A percentile compares a stretch with the other conserved stretches of the same genome.
phyloP scores from a whole-genome alignment of 2,329 filamentous ascomycete species.

The Cladobotryum protrusum region DNA sequence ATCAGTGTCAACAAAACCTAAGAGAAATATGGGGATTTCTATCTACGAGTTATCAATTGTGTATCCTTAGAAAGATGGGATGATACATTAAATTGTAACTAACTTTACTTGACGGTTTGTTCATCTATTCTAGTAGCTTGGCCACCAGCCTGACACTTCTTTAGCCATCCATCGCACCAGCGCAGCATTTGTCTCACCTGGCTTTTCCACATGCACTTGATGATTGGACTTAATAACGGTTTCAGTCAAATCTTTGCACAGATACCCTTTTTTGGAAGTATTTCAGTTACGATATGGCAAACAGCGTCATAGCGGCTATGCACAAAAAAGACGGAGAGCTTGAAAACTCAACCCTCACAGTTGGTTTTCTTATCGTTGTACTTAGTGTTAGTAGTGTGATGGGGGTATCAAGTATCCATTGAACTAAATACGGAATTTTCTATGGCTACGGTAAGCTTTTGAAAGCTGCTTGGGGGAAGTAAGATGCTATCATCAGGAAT shows the following conservation, averaged over 20 bases:
- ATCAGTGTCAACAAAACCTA: too few relatives aligned
- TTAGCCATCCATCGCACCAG: slow-evolving; percentile 18
- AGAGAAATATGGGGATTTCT: too few relatives aligned
- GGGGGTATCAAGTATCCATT: slow-evolving; percentile 27
- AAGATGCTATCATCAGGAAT: neutral
- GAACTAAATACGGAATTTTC: slow-evolving; percentile 32
- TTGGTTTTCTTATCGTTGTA: slow-evolving; percentile 25
- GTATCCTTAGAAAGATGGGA: too few relatives aligned
- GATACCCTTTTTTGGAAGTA: slow-evolving; percentile 25
- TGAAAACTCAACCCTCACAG: slow-evolving; percentile 25
- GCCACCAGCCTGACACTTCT: slow-evolving; percentile 13
- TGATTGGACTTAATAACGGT: slow-evolving; percentile 24
- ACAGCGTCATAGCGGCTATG: slow-evolving; percentile 33
- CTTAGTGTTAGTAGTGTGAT: slow-evolving; percentile 34
- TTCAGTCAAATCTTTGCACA: slow-evolving; percentile 33
- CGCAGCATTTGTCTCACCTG: slow-evolving; percentile 18
- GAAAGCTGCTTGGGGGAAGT: slow-evolving; percentile 13
- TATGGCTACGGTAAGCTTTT: slow-evolving; percentile 24
- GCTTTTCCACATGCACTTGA: slow-evolving; percentile 17
- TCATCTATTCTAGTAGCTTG: neutral
- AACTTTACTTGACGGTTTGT: too few relatives aligned
- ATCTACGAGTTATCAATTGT: too few relatives aligned
- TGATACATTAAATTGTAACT: too few relatives aligned
- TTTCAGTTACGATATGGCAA: slow-evolving; percentile 28
- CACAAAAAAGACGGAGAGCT: slow-evolving; percentile 27